Evolutionary conservation across 2,329 filamentous ascomycete genomes (phyloP), one percentile per base, ranked within the genome.

Genomic region (Trichoderma pleuroti): DNA sequence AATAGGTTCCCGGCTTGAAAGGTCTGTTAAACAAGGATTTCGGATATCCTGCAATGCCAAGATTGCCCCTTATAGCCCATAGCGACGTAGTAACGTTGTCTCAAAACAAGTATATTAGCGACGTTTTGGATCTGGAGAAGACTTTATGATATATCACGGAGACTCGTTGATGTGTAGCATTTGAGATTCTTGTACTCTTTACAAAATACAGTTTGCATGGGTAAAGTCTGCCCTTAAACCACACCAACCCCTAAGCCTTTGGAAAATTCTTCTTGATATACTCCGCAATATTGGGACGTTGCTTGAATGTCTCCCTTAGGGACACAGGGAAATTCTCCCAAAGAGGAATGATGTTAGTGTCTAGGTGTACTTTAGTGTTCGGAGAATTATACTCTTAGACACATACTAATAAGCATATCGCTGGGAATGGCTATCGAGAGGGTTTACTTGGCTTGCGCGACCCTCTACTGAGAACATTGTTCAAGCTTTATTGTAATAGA

Each of bases 261-360:
- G 46, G 63, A 8, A 8, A 26, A 14, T 61, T 60, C n/a, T 68
- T 57, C 7, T 67, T 67, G 62, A 70, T 66, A 52, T 66, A 70
- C n/a, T 59, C 24, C 34, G 69, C 52, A 39, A 71, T 67, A n/a
- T 71, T 71, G 8, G 61, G 62, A 5, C 69, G 69, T n/a, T 57
- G 62, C 36, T 71, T 62, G 24, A 71, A 67, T 14, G 63, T 57
- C 32, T 61, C 26, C 28, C 24, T 42, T 68, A 9, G 54, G 65
- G 11, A 68, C 54, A 7, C 65, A 68, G n/a, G 36, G 54, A 49
- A 60, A 49, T 49, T 68, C 65, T 18, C 54, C 54, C 3, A 60
- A 60, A 24, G 36, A 49, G 14, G 54, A 68, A 9, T 68, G 30
- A 8, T 8, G 16, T 26, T 18, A 1, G 16, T 5, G 11, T 36